Evolutionary conservation across 495 filamentous ascomycete species (phyloP).

Genomic region (Penicillium malachiteum): DNA sequence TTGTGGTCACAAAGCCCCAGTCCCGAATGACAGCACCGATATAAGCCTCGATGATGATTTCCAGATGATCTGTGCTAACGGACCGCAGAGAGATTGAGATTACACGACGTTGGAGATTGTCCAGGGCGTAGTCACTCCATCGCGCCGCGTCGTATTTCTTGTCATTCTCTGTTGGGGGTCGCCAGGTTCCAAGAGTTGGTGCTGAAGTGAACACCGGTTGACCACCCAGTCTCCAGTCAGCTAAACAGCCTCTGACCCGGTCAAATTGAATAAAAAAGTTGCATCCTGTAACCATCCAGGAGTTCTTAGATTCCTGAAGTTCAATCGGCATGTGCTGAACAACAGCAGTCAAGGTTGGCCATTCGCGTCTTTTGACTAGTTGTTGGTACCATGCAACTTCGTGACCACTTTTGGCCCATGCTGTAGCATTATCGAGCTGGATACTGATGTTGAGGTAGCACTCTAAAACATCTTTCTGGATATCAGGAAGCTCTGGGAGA

Average conservation of each 20-base stretch:
- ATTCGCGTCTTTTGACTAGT: constrained; percentile 15
- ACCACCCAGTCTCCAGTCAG: constrained; percentile 8
- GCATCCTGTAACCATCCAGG: background rate
- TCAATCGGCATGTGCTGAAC: background rate
- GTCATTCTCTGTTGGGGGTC: constrained; percentile 67
- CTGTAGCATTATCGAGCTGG: constrained; percentile 18
- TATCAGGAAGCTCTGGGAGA: background rate
- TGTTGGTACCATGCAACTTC: constrained; percentile 37
- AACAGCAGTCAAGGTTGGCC: background rate
- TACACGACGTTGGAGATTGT: background rate
- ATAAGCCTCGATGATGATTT: background rate
- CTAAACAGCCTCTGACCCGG: constrained; percentile 16
- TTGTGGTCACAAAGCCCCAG: constrained; percentile 30
- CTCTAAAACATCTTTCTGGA: background rate
- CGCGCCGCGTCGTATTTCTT: constrained; percentile 37
- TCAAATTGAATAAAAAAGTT: constrained; percentile 10
- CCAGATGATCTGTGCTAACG: background rate
- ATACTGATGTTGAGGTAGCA: constrained; percentile 32
- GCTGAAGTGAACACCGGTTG: background rate
- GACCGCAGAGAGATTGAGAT: background rate
- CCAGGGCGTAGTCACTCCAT: background rate
- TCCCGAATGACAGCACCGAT: background rate
- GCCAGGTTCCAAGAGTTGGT: constrained; percentile 26
- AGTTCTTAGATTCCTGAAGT: background rate
- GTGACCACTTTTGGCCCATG: constrained; percentile 31